phyloP scores from a whole-genome alignment of 2,329 filamentous ascomycete genomes.

The Chaetothyriales sp. region DNA sequence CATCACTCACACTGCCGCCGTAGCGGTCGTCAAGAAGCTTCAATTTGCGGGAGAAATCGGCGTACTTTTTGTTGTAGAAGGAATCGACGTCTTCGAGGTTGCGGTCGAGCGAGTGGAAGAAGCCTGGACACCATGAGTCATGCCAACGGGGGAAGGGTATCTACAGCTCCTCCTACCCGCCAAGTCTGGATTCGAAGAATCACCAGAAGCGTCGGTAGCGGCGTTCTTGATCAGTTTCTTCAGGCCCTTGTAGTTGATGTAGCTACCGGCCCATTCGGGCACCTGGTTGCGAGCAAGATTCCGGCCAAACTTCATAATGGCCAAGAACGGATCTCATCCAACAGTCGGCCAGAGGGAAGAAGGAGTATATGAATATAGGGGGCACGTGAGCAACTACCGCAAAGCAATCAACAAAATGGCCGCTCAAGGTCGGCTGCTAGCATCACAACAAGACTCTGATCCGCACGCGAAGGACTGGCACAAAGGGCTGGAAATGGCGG shows the following conservation, averaged over 20 bases:
- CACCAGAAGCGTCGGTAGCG: conserved; percentile 52
- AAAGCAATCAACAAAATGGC: not conserved
- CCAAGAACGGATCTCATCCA: not conserved
- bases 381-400: not conserved
- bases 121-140: conserved; percentile 46
- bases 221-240: conserved; percentile 87
- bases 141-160: conserved; percentile 13
- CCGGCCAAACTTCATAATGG: conserved; percentile 38
- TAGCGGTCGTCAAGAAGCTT: conserved; percentile 81
- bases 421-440: not conserved
- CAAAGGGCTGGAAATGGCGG: conserved; percentile 9
- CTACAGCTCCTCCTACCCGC: conserved; percentile 54
- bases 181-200: conserved; percentile 61
- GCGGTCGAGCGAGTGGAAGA: conserved; percentile 91
- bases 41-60: conserved; percentile 68
- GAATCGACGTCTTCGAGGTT: conserved; percentile 93
- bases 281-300: conserved; percentile 37
- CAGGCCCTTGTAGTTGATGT: conserved; percentile 44
- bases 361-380: not conserved
- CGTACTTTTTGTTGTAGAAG: conserved; percentile 94
- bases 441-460: conserved; percentile 7
- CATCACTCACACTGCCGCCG: conserved; percentile 55
- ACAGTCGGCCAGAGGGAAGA: not conserved
- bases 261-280: conserved; percentile 37
- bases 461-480: conserved; percentile 15